Conservation (phyloP, 495 filamentous ascomycete species). For the Penicillium crystallinum region DNA sequence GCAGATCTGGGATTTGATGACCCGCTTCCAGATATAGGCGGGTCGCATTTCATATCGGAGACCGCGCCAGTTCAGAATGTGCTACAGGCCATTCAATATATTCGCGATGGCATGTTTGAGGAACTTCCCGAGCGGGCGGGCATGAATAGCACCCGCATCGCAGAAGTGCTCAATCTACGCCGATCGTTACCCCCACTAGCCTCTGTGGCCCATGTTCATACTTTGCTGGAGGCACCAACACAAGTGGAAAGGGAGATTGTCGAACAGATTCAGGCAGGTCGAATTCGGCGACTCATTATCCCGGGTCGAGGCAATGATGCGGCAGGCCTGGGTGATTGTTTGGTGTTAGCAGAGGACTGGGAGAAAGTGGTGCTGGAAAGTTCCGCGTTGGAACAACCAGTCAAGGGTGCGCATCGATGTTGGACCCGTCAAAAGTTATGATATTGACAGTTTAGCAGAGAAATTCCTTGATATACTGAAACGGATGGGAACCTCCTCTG, state of each 20-base stretch:
- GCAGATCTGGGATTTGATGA: constrained; percentile 43
- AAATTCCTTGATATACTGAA: constrained; percentile 53
- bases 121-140: constrained; percentile 60
- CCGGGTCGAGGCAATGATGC: constrained; percentile 58
- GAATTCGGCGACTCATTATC: constrained; percentile 60
- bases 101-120: constrained; percentile 61
- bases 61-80: constrained; percentile 58
- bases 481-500: constrained; percentile 48
- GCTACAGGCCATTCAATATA: constrained; percentile 56
- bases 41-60: constrained; percentile 33
- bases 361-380: constrained; percentile 49
- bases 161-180: constrained; percentile 65
- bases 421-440: neutral
- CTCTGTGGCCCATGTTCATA: constrained; percentile 67
- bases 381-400: constrained; percentile 34
- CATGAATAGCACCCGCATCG: constrained; percentile 69
- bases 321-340: constrained; percentile 60
- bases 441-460: constrained; percentile 23
- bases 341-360: constrained; percentile 62
- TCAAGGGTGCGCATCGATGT: constrained; percentile 41
- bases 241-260: constrained; percentile 69
- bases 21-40: constrained; percentile 35
- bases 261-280: constrained; percentile 53
- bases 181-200: constrained; percentile 62
- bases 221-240: constrained; percentile 60